Percentiles rank a stretch among this genome's conserved stretches.
phyloP scores from a whole-genome alignment of 495 filamentous ascomycete species.

The Neurospora hispaniola region DNA sequence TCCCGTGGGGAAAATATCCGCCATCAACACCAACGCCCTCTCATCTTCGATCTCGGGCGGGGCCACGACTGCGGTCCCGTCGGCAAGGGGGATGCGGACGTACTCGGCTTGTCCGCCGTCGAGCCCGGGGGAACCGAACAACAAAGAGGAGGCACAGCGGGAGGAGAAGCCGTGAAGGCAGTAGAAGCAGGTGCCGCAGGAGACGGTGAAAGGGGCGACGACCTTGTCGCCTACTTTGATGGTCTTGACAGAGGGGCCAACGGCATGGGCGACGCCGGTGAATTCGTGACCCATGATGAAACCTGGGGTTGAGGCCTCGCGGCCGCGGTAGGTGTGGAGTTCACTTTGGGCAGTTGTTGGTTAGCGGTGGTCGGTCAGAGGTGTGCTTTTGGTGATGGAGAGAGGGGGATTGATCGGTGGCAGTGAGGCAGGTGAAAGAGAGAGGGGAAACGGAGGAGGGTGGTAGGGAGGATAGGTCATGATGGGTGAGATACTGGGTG shows the following conservation, averaged over 20 bases:
- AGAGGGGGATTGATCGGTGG: too few species aligned
- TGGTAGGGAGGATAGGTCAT: neutral
- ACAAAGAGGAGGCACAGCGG: slow-evolving; percentile 60
- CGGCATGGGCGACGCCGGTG: slow-evolving; percentile 60
- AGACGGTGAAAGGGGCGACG: slow-evolving; percentile 77
- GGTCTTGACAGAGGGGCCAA: slow-evolving; percentile 55
- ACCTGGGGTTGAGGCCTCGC: slow-evolving; percentile 45
- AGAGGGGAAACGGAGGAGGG: too few species aligned
- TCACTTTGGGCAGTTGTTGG: slow-evolving; percentile 44
- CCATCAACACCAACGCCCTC: slow-evolving; percentile 77
- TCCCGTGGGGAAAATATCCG: slow-evolving; percentile 79
- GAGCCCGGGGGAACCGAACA: slow-evolving; percentile 65
- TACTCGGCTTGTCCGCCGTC: slow-evolving; percentile 91
- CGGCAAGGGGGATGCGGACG: slow-evolving; percentile 76
- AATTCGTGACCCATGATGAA: slow-evolving; percentile 69
- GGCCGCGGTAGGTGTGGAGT: slow-evolving; percentile 80
- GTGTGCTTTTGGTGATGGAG: too few species aligned
- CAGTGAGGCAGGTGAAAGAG: too few species aligned
- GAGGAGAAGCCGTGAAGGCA: slow-evolving; percentile 74
- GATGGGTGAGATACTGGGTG: neutral
- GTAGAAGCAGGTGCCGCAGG: slow-evolving; percentile 84
- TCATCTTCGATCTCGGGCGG: slow-evolving; percentile 60
- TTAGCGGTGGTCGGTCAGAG: neutral
- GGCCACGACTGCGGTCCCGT: slow-evolving; percentile 69
- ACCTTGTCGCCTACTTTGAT: slow-evolving; percentile 68